Percentiles rank a stretch among this genome's conserved stretches.
Conservation (phyloP, 2,329 filamentous ascomycete species). For the Penicillium rolfsii region DNA sequence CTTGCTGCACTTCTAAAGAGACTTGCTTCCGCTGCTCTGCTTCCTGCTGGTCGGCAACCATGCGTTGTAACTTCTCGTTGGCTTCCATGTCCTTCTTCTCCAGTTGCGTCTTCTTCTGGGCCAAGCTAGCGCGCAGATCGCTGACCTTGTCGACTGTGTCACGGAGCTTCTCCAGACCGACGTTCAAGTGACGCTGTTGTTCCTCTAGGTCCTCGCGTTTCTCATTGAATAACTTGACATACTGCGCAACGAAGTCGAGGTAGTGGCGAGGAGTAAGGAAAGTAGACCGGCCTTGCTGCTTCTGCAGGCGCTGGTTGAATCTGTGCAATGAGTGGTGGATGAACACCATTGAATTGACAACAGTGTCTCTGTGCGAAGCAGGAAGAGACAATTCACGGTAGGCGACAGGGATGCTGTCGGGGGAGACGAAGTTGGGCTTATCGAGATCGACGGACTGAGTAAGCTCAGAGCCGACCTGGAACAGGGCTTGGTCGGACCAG, state of each 20-base stretch:
- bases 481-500: slow-evolving; percentile 98
- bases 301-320: slow-evolving; percentile 85
- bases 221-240: slow-evolving; percentile 95
- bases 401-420: slow-evolving; percentile 89
- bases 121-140: slow-evolving; percentile 85
- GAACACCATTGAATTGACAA: slow-evolving; percentile 98
- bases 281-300: slow-evolving; percentile 89
- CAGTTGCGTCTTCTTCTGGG: slow-evolving; percentile 90
- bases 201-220: slow-evolving; percentile 98
- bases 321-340: slow-evolving; percentile 92
- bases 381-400: slow-evolving; percentile 84
- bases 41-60: slow-evolving; percentile 94
- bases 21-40: slow-evolving; percentile 88
- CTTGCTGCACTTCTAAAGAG: slow-evolving; percentile 84
- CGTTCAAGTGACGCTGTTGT: slow-evolving; percentile 96
- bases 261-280: slow-evolving; percentile 97
- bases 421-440: slow-evolving; percentile 78
- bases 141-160: slow-evolving; percentile 98
- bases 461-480: slow-evolving; percentile 94
- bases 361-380: slow-evolving; percentile 84
- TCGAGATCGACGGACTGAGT: slow-evolving; percentile 97
- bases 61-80: slow-evolving; percentile 94
- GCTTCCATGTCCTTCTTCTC: slow-evolving; percentile 94
- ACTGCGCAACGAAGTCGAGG: slow-evolving; percentile 96
- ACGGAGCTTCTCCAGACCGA: slow-evolving; percentile 93